Evolutionary conservation across 768 basidiomycete genomes (phyloP).

Genomic region (Polyporus arcularius): DNA sequence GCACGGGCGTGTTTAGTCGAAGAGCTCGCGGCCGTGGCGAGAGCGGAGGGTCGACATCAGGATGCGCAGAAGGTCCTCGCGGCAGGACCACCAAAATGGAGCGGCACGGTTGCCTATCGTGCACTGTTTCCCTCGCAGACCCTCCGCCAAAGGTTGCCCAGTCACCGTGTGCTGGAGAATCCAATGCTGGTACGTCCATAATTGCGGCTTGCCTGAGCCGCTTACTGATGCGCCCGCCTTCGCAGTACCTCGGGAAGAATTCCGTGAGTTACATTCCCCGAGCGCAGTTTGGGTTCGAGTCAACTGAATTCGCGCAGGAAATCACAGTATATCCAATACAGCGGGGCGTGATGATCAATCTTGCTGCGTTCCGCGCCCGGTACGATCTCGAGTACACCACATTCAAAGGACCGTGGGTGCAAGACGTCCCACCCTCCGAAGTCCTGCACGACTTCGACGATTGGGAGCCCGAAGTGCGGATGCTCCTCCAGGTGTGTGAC

Average conservation of each 20-base stretch:
- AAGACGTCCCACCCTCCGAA: conserved; percentile 44
- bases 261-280: conserved; percentile 29
- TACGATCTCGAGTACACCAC: conserved; percentile 54
- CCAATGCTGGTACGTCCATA: conserved; percentile 24
- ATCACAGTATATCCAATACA: conserved; percentile 64
- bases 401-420: conserved; percentile 55
- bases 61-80: conserved; percentile 42
- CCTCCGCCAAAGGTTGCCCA: conserved; percentile 8
- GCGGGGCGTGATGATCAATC: conserved; percentile 58
- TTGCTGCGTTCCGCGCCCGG: conserved; percentile 56
- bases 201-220: not conserved
- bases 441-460: conserved; percentile 44
- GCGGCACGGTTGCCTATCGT: conserved; percentile 60
- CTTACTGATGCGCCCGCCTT: not conserved
- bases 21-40: conserved; percentile 30
- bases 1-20: conserved; percentile 40
- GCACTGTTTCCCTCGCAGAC: conserved; percentile 51
- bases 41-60: conserved; percentile 37
- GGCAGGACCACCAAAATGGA: conserved; percentile 56
- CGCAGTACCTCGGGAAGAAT: conserved; percentile 55
- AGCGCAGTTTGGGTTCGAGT: conserved; percentile 37
- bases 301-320: conserved; percentile 41
- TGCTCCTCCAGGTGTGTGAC: conserved; percentile 49
- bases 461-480: conserved; percentile 64
- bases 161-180: conserved; percentile 22